Conservation (phyloP, 768 basidiomycete genomes). For the Pisolithus marmoratus region DNA sequence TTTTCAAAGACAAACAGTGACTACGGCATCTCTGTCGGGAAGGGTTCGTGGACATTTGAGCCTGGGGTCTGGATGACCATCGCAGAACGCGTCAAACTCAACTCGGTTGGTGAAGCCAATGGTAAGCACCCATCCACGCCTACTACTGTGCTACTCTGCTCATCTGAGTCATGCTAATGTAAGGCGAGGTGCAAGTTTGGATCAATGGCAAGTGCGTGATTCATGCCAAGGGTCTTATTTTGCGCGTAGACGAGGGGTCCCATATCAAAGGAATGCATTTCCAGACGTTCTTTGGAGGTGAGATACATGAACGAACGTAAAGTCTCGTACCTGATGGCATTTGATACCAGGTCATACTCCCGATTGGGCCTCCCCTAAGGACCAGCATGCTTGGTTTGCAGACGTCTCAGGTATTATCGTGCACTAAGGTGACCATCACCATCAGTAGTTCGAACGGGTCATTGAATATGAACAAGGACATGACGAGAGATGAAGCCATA, state of each 20-base stretch:
- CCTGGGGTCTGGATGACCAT: slow-evolving; percentile 58
- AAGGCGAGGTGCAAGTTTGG: slow-evolving; percentile 64
- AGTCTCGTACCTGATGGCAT: not conserved
- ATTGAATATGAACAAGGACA: too few relatives aligned
- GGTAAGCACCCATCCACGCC: slow-evolving; percentile 35
- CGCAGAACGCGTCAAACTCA: slow-evolving; percentile 65
- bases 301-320: slow-evolving; percentile 3
- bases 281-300: slow-evolving; percentile 77
- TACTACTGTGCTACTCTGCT: not conserved
- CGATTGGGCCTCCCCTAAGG: slow-evolving; percentile 59
- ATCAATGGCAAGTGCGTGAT: slow-evolving; percentile 59
- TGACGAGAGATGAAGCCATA: too few relatives aligned
- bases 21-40: slow-evolving; percentile 63
- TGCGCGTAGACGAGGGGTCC: slow-evolving; percentile 36
- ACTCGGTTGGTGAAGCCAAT: slow-evolving; percentile 51
- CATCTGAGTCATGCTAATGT: not conserved
- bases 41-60: slow-evolving; percentile 54
- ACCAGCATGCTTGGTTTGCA: slow-evolving; percentile 55
- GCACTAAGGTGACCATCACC: not conserved
- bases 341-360: slow-evolving; percentile 37
- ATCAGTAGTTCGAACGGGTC: not conserved
- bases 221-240: slow-evolving; percentile 38
- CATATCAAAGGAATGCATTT: slow-evolving; percentile 65
- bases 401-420: slow-evolving; percentile 46
- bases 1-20: slow-evolving; percentile 45